These are phyloP conservation scores for Citrus mangshanensis DNA, from an alignment of 345 rosid genomes.

Conservation along the genomic window DNA sequence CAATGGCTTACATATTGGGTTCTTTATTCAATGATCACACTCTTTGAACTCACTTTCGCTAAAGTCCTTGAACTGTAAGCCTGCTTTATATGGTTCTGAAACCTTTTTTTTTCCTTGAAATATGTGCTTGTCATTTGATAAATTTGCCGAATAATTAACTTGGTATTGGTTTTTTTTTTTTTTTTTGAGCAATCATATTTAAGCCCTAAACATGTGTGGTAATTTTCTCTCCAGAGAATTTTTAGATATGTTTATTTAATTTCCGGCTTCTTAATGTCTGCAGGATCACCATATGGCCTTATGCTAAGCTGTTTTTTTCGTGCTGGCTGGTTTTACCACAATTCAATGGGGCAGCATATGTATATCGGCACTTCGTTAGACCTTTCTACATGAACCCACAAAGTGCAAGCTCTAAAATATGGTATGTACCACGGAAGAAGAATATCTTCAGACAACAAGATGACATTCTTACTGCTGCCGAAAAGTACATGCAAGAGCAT, in stretches of 20 bases:
- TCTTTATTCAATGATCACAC: conserved; percentile 71
- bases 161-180: not conserved
- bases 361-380: conserved; percentile 67
- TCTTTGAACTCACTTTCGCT: conserved; percentile 74
- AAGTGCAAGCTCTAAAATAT: conserved; percentile 42
- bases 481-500: conserved; percentile 57
- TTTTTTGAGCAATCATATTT: not conserved
- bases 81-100: not conserved
- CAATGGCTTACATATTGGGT: conserved; percentile 93
- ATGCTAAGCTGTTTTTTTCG: conserved; percentile 57
- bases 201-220: not conserved
- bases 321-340: conserved; percentile 90
- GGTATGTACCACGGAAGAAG: conserved; percentile 78
- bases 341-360: conserved; percentile 79
- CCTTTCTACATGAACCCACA: conserved; percentile 66
- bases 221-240: not conserved
- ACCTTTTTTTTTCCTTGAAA: not conserved
- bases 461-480: conserved; percentile 72
- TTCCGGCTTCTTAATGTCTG: not conserved
- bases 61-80: conserved; percentile 53
- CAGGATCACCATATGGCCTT: conserved; percentile 87
- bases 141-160: not conserved
- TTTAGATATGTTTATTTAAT: not conserved
- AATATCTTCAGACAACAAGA: conserved; percentile 49
- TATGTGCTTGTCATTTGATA: not conserved